Conservation (phyloP, 306 rosid species). For the Senna tora region DNA sequence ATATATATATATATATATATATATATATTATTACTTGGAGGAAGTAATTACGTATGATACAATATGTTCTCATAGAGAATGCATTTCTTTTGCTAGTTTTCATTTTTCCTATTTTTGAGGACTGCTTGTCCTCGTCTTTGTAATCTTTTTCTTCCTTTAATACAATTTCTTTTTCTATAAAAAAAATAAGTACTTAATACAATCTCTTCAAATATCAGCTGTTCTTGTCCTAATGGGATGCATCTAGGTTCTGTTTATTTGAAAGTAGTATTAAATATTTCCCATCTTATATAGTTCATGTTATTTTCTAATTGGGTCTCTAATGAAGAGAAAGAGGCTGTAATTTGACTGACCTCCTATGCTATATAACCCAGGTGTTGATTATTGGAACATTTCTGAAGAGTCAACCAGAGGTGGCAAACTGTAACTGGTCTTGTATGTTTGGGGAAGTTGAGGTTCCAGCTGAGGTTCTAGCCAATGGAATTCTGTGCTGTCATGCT, state of each 20-base stretch:
- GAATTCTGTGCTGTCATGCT: constrained; percentile 79
- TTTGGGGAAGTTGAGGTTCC: constrained; percentile 95
- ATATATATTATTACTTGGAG: neutral
- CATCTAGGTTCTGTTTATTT: constrained; percentile 23
- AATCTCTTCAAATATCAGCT: constrained; percentile 23
- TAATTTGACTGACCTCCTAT: constrained; percentile 27
- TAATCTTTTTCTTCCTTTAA: no score
- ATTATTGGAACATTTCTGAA: constrained; percentile 72
- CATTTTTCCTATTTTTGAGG: no score
- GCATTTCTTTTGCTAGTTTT: no score
- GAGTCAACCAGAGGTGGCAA: constrained; percentile 47
- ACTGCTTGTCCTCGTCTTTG: no score
- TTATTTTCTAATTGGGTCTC: neutral
- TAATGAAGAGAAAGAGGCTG: constrained; percentile 15
- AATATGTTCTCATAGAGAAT: constrained; percentile 12
- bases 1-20: neutral
- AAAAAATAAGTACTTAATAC: neutral
- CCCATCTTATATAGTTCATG: constrained; percentile 15
- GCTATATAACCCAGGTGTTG: constrained; percentile 63
- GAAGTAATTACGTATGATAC: constrained; percentile 20
- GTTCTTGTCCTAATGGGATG: constrained; percentile 25
- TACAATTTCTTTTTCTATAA: no score
- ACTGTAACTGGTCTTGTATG: constrained; percentile 83
- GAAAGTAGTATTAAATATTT: constrained; percentile 19
- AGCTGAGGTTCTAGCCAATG: constrained; percentile 74